phyloP scores from a whole-genome alignment of 176 grass and related monocot species.

The Coix lacrymajobi region DNA sequence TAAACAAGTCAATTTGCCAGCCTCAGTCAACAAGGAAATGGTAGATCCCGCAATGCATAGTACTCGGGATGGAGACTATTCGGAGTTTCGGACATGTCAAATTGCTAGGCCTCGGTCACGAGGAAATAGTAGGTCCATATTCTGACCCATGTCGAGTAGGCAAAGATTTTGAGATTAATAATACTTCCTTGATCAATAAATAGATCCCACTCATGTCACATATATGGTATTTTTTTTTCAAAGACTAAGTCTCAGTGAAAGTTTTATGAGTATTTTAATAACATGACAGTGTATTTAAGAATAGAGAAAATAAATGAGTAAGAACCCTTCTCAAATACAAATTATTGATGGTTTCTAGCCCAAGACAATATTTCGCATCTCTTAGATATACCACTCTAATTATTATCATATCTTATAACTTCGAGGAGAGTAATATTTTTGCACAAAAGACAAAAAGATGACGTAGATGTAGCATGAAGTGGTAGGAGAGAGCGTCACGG shows the following conservation, averaged over 20 bases:
- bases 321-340: neutral
- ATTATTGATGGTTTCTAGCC: neutral
- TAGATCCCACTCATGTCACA: too few relatives aligned
- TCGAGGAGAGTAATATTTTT: too few relatives aligned
- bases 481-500: neutral
- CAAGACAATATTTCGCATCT: neutral
- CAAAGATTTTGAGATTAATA: too few relatives aligned
- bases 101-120: neutral
- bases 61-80: neutral
- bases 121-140: too few relatives aligned
- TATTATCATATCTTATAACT: too few relatives aligned
- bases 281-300: too few relatives aligned
- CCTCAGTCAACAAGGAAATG: neutral
- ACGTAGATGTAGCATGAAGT: neutral
- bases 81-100: neutral
- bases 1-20: neutral
- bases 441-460: neutral
- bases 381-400: neutral
- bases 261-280: too few relatives aligned
- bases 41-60: neutral
- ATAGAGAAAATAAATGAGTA: too few relatives aligned
- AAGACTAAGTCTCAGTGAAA: too few relatives aligned
- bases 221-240: too few relatives aligned
- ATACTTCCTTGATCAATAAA: too few relatives aligned
- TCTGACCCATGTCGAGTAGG: neutral